Base-by-base conservation (phyloP, 805 yeast genomes). In the Candida silvicultrix region DNA sequence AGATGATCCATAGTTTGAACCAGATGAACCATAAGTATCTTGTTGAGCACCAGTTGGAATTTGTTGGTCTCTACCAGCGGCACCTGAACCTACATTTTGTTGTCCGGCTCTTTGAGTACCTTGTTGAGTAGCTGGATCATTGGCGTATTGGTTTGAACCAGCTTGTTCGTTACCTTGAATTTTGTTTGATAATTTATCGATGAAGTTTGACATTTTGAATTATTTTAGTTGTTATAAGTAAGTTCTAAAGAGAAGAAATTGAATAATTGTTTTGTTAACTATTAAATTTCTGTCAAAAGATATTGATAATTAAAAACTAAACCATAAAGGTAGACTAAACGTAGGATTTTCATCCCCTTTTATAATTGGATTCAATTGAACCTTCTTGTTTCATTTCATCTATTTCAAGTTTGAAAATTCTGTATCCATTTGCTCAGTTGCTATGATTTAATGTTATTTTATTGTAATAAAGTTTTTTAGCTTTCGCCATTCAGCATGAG, bases 161-260 rank as follows among this genome's bases (percentile, higher is more conserved):
- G 18, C 45, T 11, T 55, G 45, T 46, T 43, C 42, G 18, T 59
- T 56, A 23, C 60, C 57, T 21, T 45, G 45, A 22, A 58, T 46
- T 47, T 58, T 58, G 56, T 52, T 46, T 39, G 59, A 47, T 45
- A 58, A 32, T 49, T 58, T 58, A 49, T 58, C 61, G 31, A 58
- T 57, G 45, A 58, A 54, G 55, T 56, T 56, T 38, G 62, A 55
- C 62, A 58, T 58, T 41, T 21, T 46, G 16, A n/a, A 32, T 15
- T 12, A 18, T 40, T 28, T 29, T 14, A 12, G 39, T 15, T 35
- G 18, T 16, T 6, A 16, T 7, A 23, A 23, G 6, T 23, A 10
- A 23, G 6, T 23, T 6, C 6, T 23, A 23, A n/a, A n/a, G n/a
- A n/a, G n/a, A 34, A 34, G 37, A 34, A 18, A 34, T 34, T 34